Percentiles rank a stretch among this genome's conserved stretches.
These are phyloP conservation scores for Blumeriella jaapii DNA, from an alignment of 2,329 filamentous ascomycete species.

Conservation along the genomic window DNA sequence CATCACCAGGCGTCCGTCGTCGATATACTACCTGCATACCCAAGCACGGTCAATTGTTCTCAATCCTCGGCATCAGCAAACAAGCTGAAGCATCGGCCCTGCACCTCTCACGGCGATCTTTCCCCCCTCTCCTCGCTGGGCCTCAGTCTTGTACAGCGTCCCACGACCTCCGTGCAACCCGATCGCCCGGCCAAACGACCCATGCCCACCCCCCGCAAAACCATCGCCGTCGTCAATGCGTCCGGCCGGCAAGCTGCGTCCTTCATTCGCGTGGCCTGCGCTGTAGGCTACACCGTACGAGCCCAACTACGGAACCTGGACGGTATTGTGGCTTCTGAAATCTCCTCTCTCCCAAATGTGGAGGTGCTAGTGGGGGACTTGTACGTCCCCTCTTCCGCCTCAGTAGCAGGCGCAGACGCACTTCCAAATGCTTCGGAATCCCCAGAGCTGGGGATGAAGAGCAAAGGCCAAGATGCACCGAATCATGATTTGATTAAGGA, in stretches of 20 bases:
- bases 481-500: conserved; percentile 62
- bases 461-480: conserved; percentile 55
- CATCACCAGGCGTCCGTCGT: too few species aligned
- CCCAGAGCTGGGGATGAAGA: conserved; percentile 44
- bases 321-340: conserved; percentile 79
- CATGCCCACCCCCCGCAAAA: conserved; percentile 31
- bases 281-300: conserved; percentile 85
- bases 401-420: conserved; percentile 33
- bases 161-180: conserved; percentile 9
- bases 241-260: conserved; percentile 93
- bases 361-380: conserved; percentile 53
- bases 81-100: conserved; percentile 22
- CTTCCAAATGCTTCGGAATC: conserved; percentile 27
- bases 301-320: conserved; percentile 83
- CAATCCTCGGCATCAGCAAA: neutral
- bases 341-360: conserved; percentile 68
- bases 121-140: conserved; percentile 8
- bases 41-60: too few species aligned
- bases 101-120: conserved; percentile 19
- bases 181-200: conserved; percentile 25
- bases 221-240: conserved; percentile 89
- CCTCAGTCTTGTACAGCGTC: conserved; percentile 13
- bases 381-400: conserved; percentile 38
- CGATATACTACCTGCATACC: too few species aligned
- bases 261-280: conserved; percentile 84